Percentiles rank a stretch among this genome's conserved stretches.
Evolutionary conservation across 768 basidiomycete genomes (phyloP).

Genomic region (Russula virescens): DNA sequence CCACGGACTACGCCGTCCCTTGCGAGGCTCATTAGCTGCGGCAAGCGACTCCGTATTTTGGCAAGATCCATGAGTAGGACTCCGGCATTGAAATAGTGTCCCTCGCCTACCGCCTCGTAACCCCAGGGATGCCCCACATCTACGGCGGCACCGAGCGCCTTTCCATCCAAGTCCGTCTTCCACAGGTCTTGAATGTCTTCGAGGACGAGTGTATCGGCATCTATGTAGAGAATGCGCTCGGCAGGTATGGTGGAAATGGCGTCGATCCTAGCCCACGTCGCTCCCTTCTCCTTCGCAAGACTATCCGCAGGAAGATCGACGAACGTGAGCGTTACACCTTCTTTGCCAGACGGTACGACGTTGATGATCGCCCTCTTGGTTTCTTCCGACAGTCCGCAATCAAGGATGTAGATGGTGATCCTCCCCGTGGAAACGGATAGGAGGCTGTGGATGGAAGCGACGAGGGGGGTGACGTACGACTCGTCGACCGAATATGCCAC

Average conservation of each 20-base stretch:
- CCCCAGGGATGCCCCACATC: slow-evolving; percentile 51
- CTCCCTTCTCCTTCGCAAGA: slow-evolving; percentile 30
- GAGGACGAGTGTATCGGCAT: slow-evolving; percentile 47
- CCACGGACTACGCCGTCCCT: slow-evolving; percentile 12
- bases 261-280: slow-evolving; percentile 45
- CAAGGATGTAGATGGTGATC: slow-evolving; percentile 46
- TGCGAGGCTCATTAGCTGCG: slow-evolving; percentile 18
- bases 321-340: slow-evolving; percentile 40
- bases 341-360: slow-evolving; percentile 27
- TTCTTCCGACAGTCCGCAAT: slow-evolving; percentile 38
- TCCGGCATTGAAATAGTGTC: slow-evolving; percentile 50
- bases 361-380: slow-evolving; percentile 33
- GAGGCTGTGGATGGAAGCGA: slow-evolving; percentile 42
- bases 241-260: slow-evolving; percentile 42
- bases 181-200: slow-evolving; percentile 39
- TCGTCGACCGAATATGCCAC: slow-evolving; percentile 41
- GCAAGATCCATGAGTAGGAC: slow-evolving; percentile 49
- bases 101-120: slow-evolving; percentile 32
- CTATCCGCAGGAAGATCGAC: slow-evolving; percentile 33
- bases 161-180: slow-evolving; percentile 40
- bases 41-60: slow-evolving; percentile 29
- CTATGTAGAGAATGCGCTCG: slow-evolving; percentile 47
- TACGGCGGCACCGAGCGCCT: slow-evolving; percentile 38
- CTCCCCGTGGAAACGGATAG: slow-evolving; percentile 34
- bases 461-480: slow-evolving; percentile 42